A percentile compares a stretch with the other conserved stretches of the same genome.
These are phyloP conservation scores for Lathyrus oleraceus DNA, from an alignment of 306 rosid species.

Conservation along the genomic window DNA sequence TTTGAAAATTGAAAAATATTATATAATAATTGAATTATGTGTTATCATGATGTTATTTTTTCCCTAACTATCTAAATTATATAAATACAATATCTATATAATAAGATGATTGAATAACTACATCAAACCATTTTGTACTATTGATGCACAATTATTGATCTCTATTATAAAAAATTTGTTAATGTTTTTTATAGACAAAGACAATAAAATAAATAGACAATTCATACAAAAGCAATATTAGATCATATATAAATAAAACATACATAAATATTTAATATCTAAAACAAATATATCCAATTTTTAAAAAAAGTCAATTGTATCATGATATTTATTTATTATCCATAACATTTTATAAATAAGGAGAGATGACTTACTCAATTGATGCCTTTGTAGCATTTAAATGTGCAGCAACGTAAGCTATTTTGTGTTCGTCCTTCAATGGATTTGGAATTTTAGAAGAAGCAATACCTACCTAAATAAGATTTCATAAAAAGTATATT, in stretches of 20 bases:
- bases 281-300: background rate
- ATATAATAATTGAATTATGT: background rate
- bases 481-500: no score
- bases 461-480: no score
- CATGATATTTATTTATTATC: background rate
- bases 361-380: constrained; percentile 2
- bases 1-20: no score
- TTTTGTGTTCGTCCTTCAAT: no score
- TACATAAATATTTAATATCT: background rate
- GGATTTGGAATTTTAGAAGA: no score
- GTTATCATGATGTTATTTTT: background rate
- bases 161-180: background rate
- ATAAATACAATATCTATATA: background rate
- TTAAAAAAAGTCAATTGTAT: background rate
- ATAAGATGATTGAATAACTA: no score
- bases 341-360: background rate
- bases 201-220: background rate
- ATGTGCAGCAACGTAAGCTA: no score
- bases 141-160: background rate
- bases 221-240: background rate
- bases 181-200: background rate
- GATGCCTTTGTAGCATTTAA: background rate
- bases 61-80: background rate
- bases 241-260: background rate
- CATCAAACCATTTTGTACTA: background rate